Percentiles rank a stretch among this genome's conserved stretches.
Evolutionary conservation across 75 land plant genomes (phyloP).

Genomic region (Cupressus sempervirens): DNA sequence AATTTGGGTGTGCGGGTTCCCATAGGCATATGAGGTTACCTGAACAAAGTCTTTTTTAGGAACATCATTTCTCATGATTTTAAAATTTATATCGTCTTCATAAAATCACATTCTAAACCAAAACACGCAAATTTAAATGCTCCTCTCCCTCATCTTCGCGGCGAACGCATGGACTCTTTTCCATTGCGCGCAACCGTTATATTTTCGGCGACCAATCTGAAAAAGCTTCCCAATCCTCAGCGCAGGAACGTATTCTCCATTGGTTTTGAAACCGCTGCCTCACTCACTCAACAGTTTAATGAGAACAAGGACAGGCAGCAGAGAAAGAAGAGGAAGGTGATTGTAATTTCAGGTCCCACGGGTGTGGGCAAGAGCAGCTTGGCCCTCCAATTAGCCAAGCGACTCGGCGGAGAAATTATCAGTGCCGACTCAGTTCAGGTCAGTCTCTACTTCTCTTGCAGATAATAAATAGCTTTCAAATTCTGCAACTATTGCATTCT

Average conservation of each 20-base stretch:
- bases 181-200: neutral
- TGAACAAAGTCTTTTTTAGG: too few species aligned
- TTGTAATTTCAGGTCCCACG: slow-evolving; percentile 93
- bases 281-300: neutral
- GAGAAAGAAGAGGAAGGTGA: slow-evolving; percentile 49
- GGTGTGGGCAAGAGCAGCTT: slow-evolving; percentile 82
- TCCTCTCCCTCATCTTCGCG: neutral
- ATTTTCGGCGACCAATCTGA: neutral
- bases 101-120: too few species aligned
- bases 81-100: too few species aligned
- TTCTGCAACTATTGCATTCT: neutral
- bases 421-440: slow-evolving; percentile 99
- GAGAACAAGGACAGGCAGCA: neutral
- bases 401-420: slow-evolving; percentile 86
- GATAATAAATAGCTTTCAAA: neutral
- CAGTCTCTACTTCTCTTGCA: neutral
- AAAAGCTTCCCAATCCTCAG: neutral
- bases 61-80: too few species aligned
- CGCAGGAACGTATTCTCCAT: neutral
- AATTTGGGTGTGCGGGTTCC: too few species aligned
- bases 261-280: neutral
- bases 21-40: too few species aligned
- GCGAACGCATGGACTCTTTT: neutral
- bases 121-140: neutral
- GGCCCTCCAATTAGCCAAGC: slow-evolving; percentile 84